Evolutionary conservation across 768 basidiomycete genomes (phyloP), one percentile per base, ranked within the genome.

Genomic region (Termitomyces sp.): DNA sequence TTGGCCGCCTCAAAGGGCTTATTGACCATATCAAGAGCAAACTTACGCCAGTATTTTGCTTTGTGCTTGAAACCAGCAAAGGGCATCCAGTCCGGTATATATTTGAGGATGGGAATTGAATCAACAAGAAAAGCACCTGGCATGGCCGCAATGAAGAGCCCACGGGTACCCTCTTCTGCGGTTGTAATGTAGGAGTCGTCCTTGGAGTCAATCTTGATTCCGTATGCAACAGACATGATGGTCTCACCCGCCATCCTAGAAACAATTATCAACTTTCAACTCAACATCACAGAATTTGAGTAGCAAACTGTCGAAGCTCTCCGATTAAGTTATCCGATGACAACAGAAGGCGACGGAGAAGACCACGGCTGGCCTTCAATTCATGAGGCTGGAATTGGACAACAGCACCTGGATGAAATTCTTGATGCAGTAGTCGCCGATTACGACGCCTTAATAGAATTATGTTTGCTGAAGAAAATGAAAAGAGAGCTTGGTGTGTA

Each of bases 41-140:
- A 32, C 3, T 60, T 50, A 18, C 47, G 53, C 66, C 68, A 69
- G 9, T 65, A 56, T 15, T 56, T 61, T 2, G 75, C 75, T 36
- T 64, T 59, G 0, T 56, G 60, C 54, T 73, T 67, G 63, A 76
- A 76, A 12, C 61, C 69, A 0, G 67, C 67, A 1, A 71, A 68
- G 20, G 75, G 73, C 36, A 75, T 56, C 68, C 70, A 75, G 5
- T 54, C 60, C 2, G 74, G 75, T 1, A 75, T 45, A 31, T 73
- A 61, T 50, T 67, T 68, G 16, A 77, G 57, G 16, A 64, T 36
- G 7, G 65, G 65, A 18, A 68, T 41, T 0, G 61, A 53, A 38
- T 77, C 73, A 43, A 72, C 71, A 5, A 75, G 61, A 54, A 65
- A 76, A 0, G 69, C 49, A 2, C 68, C 70, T 13, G 67, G 60